Evolutionary conservation across 306 rosid species (phyloP), one percentile per base, ranked within the genome.

Genomic region (Sicyos baderoa): DNA sequence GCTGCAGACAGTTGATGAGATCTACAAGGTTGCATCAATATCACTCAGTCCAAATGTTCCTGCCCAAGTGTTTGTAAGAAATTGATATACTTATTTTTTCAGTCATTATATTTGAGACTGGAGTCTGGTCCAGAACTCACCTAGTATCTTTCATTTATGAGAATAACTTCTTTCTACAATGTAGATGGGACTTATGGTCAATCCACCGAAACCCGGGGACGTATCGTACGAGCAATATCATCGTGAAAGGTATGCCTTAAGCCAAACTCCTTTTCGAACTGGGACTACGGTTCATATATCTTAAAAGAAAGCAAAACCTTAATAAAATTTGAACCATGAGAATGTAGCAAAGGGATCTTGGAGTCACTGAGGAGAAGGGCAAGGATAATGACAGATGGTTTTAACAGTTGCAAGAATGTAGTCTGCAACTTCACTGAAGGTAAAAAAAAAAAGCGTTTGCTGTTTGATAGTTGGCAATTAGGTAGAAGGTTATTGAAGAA

Each of bases 371-470:
- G 95, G 86, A 94, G 79, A 83, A 88, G 99, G 77, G 99, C 99
- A 75, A 82, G 87, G 76, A 42, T 94, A 67, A 94, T 94, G 99
- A 90, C 99, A 37, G 97, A 94, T 78, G 99, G 97, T 80, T 94
- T 94, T 78, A 94, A 94, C 88, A 88, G 91, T 76, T 94, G 99
- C 90, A 90, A 88, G 84, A 94, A 94, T 76, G 88, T 94, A 29
- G 96, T 90, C 60, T 94, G 99, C 69, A 94, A 94, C 77, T 94
- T 94, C 82, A 94, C 99, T 17, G 99, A 94, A 88, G 99, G 99
- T 94, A 85, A 42, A 75, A 3, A 29, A 85, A 42, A 75, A 3
- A 29, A 4, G n/a, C 11, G 12, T 19, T 4, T 64, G 9, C 6
- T 19, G 70, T 64, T 63, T 40, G 5, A 17, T 40, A 37, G 19